A percentile compares a stretch with the other conserved stretches of the same genome.
phyloP scores from a whole-genome alignment of 768 basidiomycete genomes.

The Mycena polygramma region DNA sequence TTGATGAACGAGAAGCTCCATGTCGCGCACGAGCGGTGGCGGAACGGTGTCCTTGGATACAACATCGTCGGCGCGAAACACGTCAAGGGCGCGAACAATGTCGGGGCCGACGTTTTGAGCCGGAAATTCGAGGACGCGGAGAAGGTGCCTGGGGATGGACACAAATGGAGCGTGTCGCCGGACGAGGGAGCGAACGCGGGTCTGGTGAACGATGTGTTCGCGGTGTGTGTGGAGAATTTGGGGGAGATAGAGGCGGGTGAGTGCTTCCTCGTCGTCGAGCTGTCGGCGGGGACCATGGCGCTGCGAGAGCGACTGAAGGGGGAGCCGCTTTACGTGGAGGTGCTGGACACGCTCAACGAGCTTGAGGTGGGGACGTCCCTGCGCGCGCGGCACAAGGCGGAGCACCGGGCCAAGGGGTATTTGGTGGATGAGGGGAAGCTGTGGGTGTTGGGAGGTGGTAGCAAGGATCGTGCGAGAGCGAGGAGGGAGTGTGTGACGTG shows the following conservation, averaged over 20 bases:
- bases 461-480: background rate
- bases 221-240: background rate
- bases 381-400: background rate
- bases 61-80: conserved; percentile 41
- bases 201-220: conserved; percentile 31
- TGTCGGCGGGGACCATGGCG: conserved; percentile 7
- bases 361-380: conserved; percentile 1
- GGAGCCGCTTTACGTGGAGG: conserved; percentile 12
- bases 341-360: conserved; percentile 15
- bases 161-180: conserved; percentile 39
- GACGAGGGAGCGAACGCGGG: conserved; percentile 40
- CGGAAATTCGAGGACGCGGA: conserved; percentile 20
- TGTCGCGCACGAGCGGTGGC: conserved; percentile 43
- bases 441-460: conserved; percentile 17
- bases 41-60: conserved; percentile 40
- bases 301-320: conserved; percentile 25
- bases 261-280: background rate
- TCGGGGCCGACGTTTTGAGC: conserved; percentile 42
- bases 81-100: conserved; percentile 37
- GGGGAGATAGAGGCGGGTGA: background rate
- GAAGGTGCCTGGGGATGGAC: conserved; percentile 14
- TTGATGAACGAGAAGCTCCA: conserved; percentile 37
- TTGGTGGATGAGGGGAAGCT: conserved; percentile 25
- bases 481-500: conserved; percentile 22
- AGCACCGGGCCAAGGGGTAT: conserved; percentile 8